These are phyloP conservation scores for Aciculosporium take DNA, from an alignment of 2,329 filamentous ascomycete species.

Conservation along the genomic window DNA sequence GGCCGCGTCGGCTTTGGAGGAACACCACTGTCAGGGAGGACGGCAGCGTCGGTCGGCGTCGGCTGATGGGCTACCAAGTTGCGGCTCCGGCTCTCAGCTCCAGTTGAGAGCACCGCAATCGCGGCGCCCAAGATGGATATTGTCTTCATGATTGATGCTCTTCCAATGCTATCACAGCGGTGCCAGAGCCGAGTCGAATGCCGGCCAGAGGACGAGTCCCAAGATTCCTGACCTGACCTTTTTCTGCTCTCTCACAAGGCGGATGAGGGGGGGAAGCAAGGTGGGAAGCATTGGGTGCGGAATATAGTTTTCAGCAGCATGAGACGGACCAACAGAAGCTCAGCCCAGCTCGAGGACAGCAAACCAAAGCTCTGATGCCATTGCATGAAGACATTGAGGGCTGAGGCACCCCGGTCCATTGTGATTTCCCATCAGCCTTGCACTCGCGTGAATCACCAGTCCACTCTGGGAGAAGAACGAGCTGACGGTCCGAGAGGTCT, in stretches of 20 bases:
- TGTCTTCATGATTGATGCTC: constrained; percentile 12
- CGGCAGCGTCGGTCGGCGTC: constrained; percentile 20
- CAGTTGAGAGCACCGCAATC: background rate
- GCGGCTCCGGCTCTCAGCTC: constrained; percentile 19
- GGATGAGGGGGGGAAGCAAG: background rate
- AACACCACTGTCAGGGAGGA: constrained; percentile 20
- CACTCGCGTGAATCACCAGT: no score
- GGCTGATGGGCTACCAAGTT: constrained; percentile 13
- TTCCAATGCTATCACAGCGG: background rate
- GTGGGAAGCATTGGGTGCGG: no score
- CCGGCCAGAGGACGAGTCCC: background rate
- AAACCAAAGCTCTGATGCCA: no score
- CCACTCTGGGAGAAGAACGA: no score
- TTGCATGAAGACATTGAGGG: no score
- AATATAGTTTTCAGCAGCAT: background rate
- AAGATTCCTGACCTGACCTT: no score
- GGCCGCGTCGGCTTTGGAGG: constrained; percentile 28
- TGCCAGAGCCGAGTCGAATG: background rate
- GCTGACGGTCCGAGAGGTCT: no score
- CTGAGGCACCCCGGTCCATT: no score
- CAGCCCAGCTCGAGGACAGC: no score
- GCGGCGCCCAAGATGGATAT: constrained; percentile 15
- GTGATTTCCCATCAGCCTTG: no score
- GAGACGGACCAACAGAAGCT: background rate
- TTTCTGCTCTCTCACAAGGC: background rate